Evolutionary conservation across 2,329 filamentous ascomycete genomes (phyloP), one percentile per base, ranked within the genome.

Genomic region (Sphaerostilbella broomeana): DNA sequence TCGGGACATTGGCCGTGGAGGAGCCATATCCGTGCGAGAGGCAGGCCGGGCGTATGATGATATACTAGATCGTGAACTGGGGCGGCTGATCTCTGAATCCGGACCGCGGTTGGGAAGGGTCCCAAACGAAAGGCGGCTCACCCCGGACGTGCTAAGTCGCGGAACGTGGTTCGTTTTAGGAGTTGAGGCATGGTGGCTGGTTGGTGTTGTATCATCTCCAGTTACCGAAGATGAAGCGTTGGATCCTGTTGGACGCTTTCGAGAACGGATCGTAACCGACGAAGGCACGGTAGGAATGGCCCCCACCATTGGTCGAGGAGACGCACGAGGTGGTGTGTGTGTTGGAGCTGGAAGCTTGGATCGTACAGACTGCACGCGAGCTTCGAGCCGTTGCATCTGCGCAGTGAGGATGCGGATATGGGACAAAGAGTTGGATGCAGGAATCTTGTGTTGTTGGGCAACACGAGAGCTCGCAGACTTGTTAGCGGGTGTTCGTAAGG

Each of bases 351-450:
- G 92, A 15, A 98, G 75, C 63, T 92, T 95, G 26, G 90, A 95
- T 51, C 88, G 81, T 13, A 84, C 92, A 17, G 83, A 87, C 45
- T 97, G 88, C 8, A 98, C 90, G 30, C 92, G 79, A 47, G 92
- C 86, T 61, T 97, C 92, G 45, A 98, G 80, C 50, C 87, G 86
- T 63, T 95, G 87, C 88, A 97, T 95, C 65, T 97, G 92, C 19
- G 87, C 89, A 43, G 94, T 95, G 48, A 98, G 79, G 20, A 83
- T 84, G 48, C 90, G 86, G 55, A 98, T 94, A 59, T 98, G 92
- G 49, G 85, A 84, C 35, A 98, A 77, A 2, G 92, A 97, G 47
- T 69, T 78, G 46, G 72, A 80, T 38, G 70, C 68, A 18, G 76
- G 73, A 26, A 78, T 51, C 45, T 66, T 70, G 51, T 74, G 63